These are phyloP conservation scores for Scedosporium boydii DNA, from an alignment of 2,329 filamentous ascomycete species.

Conservation along the genomic window DNA sequence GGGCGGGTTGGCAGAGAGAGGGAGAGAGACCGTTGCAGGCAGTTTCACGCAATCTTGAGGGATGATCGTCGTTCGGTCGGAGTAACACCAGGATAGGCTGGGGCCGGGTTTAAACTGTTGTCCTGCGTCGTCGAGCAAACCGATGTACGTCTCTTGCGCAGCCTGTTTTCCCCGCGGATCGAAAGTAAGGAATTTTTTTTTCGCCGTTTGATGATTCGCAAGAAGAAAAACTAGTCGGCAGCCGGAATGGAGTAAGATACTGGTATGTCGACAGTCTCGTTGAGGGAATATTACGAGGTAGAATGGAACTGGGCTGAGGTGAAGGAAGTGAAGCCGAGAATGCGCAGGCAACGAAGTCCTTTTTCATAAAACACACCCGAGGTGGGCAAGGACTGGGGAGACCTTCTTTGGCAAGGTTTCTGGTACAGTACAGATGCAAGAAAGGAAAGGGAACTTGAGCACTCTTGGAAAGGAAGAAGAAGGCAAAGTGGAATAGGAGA, in stretches of 20 bases:
- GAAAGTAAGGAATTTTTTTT: background rate
- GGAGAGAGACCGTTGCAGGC: background rate
- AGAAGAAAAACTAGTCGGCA: background rate
- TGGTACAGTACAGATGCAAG: background rate
- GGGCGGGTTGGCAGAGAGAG: background rate
- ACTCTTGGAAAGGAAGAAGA: background rate
- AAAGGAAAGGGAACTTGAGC: background rate
- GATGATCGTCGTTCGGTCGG: slow-evolving; percentile 3
- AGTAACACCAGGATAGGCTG: slow-evolving; percentile 1
- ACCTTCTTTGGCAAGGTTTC: background rate
- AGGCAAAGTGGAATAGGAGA: background rate
- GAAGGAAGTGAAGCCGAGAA: background rate
- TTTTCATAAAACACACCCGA: background rate
- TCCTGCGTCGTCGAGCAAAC: background rate
- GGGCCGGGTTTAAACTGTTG: background rate
- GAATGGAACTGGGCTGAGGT: background rate
- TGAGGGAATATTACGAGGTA: background rate
- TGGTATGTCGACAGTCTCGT: background rate
- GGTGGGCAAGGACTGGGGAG: background rate
- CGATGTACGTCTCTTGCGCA: background rate
- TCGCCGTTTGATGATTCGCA: background rate
- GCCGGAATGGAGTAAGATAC: background rate
- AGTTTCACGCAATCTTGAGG: slow-evolving; percentile 3
- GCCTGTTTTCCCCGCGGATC: background rate
- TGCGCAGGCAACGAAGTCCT: background rate